Evolutionary conservation across 768 basidiomycete species (phyloP).

Genomic region (Termitomyces sp.): DNA sequence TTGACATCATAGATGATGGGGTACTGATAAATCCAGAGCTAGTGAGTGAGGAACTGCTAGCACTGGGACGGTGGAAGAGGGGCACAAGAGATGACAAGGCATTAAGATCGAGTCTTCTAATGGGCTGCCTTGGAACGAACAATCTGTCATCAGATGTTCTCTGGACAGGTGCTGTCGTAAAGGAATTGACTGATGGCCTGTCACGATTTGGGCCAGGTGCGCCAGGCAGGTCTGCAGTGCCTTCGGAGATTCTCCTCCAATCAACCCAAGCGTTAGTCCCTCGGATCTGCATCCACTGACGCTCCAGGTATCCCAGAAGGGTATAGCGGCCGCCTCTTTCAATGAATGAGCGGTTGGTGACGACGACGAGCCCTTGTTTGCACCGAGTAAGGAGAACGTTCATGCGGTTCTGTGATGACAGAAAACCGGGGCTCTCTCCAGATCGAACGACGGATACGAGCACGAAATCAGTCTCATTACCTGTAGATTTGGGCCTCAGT

Average conservation of each 20-base stretch:
- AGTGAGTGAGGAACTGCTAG: not conserved
- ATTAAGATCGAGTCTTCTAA: not conserved
- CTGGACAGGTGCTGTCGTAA: not conserved
- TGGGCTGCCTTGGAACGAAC: not conserved
- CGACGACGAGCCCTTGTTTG: slow-evolving; percentile 41
- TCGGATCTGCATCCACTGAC: slow-evolving; percentile 18
- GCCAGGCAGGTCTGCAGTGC: slow-evolving; percentile 28
- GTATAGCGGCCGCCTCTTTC: slow-evolving; percentile 27
- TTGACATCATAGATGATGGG: too few species aligned
- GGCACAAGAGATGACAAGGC: too few species aligned
- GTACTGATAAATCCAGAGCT: not conserved
- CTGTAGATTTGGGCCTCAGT: slow-evolving; percentile 20
- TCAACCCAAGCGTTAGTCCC: slow-evolving; percentile 25
- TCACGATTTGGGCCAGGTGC: slow-evolving; percentile 14
- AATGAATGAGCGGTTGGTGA: slow-evolving; percentile 41
- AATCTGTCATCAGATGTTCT: not conserved
- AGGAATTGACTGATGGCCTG: not conserved
- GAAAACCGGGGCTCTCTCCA: slow-evolving; percentile 35
- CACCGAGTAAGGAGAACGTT: slow-evolving; percentile 55
- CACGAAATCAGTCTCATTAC: slow-evolving; percentile 49
- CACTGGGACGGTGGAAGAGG: not conserved
- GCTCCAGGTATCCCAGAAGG: slow-evolving; percentile 37
- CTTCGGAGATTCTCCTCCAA: slow-evolving; percentile 25
- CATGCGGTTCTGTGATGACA: slow-evolving; percentile 38
- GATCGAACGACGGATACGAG: slow-evolving; percentile 51